Evolutionary conservation across 108 stramenopile genomes (phyloP).

Genomic region (Discostella pseudostelligera): DNA sequence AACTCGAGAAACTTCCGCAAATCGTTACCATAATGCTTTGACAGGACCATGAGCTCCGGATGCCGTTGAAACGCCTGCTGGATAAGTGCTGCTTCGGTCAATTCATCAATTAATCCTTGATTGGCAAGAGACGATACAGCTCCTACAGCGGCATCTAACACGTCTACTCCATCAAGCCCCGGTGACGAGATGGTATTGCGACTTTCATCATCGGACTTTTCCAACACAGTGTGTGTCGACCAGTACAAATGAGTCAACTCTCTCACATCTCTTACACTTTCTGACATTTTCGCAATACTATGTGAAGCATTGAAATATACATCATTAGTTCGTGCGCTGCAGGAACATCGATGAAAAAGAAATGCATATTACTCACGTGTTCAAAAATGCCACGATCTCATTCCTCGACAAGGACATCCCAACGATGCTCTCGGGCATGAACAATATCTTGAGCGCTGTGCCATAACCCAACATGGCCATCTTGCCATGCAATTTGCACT

Average conservation of each 20-base stretch:
- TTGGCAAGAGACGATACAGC: conserved; percentile 59
- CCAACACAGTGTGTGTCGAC: conserved; percentile 44
- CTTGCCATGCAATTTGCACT: conserved; percentile 93
- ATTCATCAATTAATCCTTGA: conserved; percentile 55
- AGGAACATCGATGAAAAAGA: too few species aligned
- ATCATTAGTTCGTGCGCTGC: too few species aligned
- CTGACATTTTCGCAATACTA: conserved; percentile 81
- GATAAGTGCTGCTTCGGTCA: conserved; percentile 66
- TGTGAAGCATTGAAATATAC: too few species aligned
- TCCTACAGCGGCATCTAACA: conserved; percentile 73
- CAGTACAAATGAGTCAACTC: conserved; percentile 80
- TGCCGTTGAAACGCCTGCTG: conserved; percentile 64
- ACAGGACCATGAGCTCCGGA: conserved; percentile 70
- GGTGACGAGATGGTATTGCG: conserved; percentile 5
- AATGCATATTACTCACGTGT: too few species aligned
- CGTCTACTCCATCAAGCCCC: conserved; percentile 33
- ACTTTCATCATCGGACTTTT: conserved; percentile 41
- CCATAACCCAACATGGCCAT: conserved; percentile 94
- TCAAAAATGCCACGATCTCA: conserved; percentile 90
- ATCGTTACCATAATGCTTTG: conserved; percentile 72
- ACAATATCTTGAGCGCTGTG: conserved; percentile 90
- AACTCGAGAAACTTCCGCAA: conserved; percentile 58
- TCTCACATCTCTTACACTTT: conserved; percentile 71
- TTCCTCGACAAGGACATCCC: conserved; percentile 62
- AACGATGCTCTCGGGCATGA: conserved; percentile 58